Percentiles rank a stretch among this genome's conserved stretches.
phyloP scores from a whole-genome alignment of 2,329 filamentous ascomycete genomes.

The Scytalidium sp. region DNA sequence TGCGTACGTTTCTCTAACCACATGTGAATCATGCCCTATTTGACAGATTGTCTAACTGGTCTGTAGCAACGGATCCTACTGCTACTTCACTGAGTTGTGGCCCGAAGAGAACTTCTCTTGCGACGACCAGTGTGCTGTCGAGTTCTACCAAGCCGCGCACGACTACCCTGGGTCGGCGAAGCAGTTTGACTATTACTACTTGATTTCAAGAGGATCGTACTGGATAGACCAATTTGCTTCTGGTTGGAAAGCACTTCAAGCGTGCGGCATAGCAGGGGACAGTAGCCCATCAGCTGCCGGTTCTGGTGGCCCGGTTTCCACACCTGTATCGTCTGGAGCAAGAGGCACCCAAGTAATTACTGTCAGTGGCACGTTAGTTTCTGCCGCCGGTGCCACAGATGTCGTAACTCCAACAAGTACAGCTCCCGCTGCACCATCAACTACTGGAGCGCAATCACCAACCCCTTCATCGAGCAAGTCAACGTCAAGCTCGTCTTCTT shows the following conservation, averaged over 20 bases:
- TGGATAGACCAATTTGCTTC: slow-evolving; percentile 23
- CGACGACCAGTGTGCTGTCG: slow-evolving; percentile 21
- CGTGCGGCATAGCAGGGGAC: slow-evolving; percentile 3
- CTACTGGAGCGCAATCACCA: too few relatives aligned
- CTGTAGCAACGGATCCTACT: slow-evolving; percentile 23
- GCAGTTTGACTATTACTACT: slow-evolving; percentile 20
- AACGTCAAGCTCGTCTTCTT: neutral
- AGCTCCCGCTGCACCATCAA: neutral
- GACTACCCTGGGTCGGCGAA: slow-evolving; percentile 24
- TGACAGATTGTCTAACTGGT: slow-evolving; percentile 9
- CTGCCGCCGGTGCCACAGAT: too few relatives aligned
- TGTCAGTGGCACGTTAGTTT: too few relatives aligned
- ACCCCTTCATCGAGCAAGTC: neutral
- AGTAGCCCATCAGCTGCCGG: neutral
- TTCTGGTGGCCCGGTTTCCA: neutral
- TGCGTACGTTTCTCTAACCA: slow-evolving; percentile 11
- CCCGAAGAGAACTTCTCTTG: slow-evolving; percentile 18
- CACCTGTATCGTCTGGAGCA: too few relatives aligned
- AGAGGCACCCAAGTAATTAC: too few relatives aligned
- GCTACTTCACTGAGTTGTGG: slow-evolving; percentile 19
- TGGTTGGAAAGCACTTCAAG: slow-evolving; percentile 20
- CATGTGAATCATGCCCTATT: slow-evolving; percentile 18
- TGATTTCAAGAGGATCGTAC: slow-evolving; percentile 18
- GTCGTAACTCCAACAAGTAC: too few relatives aligned
- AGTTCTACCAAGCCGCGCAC: slow-evolving; percentile 27